Base-by-base conservation (phyloP, 2,329 filamentous ascomycete species). In the Clarireedia monteithiana region DNA sequence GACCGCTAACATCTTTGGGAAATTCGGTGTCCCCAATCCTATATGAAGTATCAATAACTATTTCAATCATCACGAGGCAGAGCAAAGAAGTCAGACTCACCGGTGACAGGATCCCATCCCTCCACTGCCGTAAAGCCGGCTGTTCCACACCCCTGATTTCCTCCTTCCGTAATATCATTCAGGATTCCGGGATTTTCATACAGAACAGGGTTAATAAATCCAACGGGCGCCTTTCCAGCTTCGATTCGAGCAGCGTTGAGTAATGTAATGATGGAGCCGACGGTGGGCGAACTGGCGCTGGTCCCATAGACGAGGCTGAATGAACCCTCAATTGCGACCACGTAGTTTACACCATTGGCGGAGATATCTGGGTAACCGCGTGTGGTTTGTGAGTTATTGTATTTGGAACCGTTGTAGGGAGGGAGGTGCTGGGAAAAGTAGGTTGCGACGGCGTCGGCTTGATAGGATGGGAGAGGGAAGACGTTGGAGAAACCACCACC, bases 401-500 rank as follows among this genome's bases (percentile, higher is more conserved):
- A 80, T 48, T 72, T 72, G 36, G 72, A 69, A 3, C 72, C 66
- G 12, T 69, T 70, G 39, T 65, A 67, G 3, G 63, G 56, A 1
- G 53, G 53, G 2, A 39, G 39, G 23, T 52, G 34, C 3, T 62
- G 17, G 2, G 56, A 52, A 42, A 65, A 66, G 49, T 66, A 68
- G 4, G 59, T 53, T 4, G 60, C 56, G 1, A 69, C 44, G 7
- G 63, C 59, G 1, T 61, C 56, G 7, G 67, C 63, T 60, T 81
- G 78, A 64, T 80, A 81, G 14, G 64, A 60, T 0, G 78, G 77
- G 3, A 74, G 62, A 1, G 3, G 75, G 76, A 46, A 77, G 63
- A 67, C 77, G 75, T 63, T 74, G 20, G 84, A 82, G 68, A 92
- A 94, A 67, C 92, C 88, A 57, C 84, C 74, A 14, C 85, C 83